phyloP scores from a whole-genome alignment of 345 rosid genomes.

The Euphorbia peplus region DNA sequence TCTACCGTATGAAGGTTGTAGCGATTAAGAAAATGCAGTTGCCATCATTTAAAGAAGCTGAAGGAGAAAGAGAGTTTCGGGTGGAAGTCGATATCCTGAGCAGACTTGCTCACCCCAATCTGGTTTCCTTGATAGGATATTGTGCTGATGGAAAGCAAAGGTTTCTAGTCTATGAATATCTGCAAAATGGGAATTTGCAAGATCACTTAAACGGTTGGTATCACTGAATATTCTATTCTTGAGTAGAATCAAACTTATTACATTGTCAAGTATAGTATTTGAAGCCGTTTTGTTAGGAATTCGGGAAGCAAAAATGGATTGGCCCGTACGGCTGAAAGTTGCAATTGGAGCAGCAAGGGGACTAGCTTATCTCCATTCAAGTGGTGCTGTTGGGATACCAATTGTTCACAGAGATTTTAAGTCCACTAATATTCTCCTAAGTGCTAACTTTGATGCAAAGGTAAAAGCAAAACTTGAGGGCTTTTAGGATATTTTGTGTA shows the following conservation, averaged over 20 bases:
- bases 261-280: constrained; percentile 10
- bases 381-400: constrained; percentile 76
- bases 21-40: constrained; percentile 98
- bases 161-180: constrained; percentile 86
- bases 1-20: constrained; percentile 61
- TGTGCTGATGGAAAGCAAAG: constrained; percentile 93
- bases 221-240: constrained; percentile 11
- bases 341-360: constrained; percentile 92
- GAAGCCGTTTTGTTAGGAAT: constrained; percentile 48
- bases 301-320: constrained; percentile 73
- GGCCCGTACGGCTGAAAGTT: constrained; percentile 77
- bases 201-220: constrained; percentile 82
- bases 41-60: constrained; percentile 75
- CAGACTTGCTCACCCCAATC: constrained; percentile 88
- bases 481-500: neutral
- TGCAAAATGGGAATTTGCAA: constrained; percentile 96
- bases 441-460: constrained; percentile 75
- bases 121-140: constrained; percentile 87
- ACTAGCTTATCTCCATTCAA: constrained; percentile 93
- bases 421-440: constrained; percentile 83
- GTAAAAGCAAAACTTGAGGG: constrained; percentile 30
- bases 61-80: constrained; percentile 89
- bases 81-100: constrained; percentile 96
- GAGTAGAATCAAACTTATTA: neutral
- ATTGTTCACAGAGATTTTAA: constrained; percentile 95